Conservation (phyloP, 768 basidiomycete genomes). For the Tulasnella sp. region DNA sequence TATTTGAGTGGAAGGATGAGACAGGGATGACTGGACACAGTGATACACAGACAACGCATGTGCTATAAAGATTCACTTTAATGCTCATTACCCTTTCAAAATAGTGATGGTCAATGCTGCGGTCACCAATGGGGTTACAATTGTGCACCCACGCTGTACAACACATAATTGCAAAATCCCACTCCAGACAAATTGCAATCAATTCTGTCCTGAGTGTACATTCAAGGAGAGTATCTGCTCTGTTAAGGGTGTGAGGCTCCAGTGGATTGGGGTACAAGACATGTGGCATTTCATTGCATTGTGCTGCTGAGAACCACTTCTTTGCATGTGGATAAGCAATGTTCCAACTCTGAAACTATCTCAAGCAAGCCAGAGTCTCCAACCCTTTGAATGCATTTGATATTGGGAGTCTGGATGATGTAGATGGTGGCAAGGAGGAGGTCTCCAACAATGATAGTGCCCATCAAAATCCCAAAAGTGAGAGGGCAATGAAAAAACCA, state of each 20-base stretch:
- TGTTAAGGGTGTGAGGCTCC: not conserved
- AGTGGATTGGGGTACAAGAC: not conserved
- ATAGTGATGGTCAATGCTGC: slow-evolving; percentile 5
- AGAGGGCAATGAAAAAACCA: not conserved
- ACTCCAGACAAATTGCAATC: not conserved
- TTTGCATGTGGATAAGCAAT: not conserved
- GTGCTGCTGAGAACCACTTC: not conserved
- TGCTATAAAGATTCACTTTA: not conserved
- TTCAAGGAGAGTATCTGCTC: not conserved
- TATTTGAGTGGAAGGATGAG: not conserved
- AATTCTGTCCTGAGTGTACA: not conserved
- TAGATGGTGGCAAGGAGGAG: not conserved
- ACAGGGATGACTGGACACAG: too few relatives aligned
- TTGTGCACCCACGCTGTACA: slow-evolving; percentile 26
- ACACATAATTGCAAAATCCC: slow-evolving; percentile 23
- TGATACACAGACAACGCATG: too few relatives aligned
- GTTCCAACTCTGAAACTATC: not conserved
- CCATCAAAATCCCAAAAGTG: not conserved
- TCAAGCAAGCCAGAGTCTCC: not conserved
- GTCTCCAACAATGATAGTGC: not conserved
- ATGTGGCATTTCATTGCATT: not conserved
- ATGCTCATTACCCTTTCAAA: not conserved
- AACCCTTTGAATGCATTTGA: not conserved
- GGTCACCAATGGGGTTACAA: slow-evolving; percentile 26
- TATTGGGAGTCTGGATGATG: not conserved